A percentile compares a stretch with the other conserved stretches of the same genome.
Evolutionary conservation across 2,329 filamentous ascomycete genomes (phyloP).

Genomic region (Pseudocercospora cruenta): DNA sequence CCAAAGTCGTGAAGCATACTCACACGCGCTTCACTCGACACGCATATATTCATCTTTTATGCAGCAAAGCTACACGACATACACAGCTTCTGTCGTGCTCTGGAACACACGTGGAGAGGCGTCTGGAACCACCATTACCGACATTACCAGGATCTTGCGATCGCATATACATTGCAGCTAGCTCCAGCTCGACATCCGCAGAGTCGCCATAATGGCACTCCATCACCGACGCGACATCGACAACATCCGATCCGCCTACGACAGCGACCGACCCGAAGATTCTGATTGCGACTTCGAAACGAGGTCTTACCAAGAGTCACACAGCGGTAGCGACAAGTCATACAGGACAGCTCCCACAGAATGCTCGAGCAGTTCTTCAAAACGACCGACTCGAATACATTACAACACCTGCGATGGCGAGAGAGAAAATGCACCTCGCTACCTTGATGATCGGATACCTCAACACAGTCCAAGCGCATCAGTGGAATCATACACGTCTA

Average conservation of each 20-base stretch:
- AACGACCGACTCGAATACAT: constrained; percentile 32
- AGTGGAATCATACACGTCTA: constrained; percentile 79
- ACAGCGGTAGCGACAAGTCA: constrained; percentile 31
- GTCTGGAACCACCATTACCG: constrained; percentile 9
- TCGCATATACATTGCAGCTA: constrained; percentile 15
- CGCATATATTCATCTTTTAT: constrained; percentile 14
- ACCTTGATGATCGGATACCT: constrained; percentile 29
- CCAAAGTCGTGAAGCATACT: not conserved
- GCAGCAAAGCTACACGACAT: constrained; percentile 1
- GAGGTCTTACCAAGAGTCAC: constrained; percentile 24
- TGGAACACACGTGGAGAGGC: constrained; percentile 21
- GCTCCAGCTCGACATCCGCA: constrained; percentile 7
- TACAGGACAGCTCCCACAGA: constrained; percentile 35
- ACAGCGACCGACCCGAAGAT: constrained; percentile 30
- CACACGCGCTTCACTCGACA: constrained; percentile 4
- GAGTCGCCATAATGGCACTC: constrained; percentile 28
- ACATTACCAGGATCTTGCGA: constrained; percentile 17
- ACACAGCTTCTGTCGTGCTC: constrained; percentile 19
- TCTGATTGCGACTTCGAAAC: constrained; percentile 29
- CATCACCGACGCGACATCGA: constrained; percentile 36
- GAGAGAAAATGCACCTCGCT: constrained; percentile 26
- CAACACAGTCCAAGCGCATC: constrained; percentile 60
- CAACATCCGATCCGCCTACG: constrained; percentile 37
- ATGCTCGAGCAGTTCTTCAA: constrained; percentile 28
- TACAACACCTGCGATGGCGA: constrained; percentile 33